These are phyloP conservation scores for Thinopyrum elongatum DNA, from an alignment of 176 grass and related monocot genomes.

Conservation along the genomic window DNA sequence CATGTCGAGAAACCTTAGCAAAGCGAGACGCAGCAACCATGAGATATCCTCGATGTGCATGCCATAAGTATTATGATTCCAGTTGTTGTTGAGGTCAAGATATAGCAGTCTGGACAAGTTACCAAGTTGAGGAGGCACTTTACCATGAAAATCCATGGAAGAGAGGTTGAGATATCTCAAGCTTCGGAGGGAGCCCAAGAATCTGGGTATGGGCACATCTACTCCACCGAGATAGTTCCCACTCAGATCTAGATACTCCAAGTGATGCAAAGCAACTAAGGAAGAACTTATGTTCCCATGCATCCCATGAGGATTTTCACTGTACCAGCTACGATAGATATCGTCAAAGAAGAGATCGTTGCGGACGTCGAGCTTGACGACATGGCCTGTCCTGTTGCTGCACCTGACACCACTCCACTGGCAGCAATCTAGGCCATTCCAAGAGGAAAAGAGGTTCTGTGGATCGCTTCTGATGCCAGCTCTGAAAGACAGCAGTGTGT, in stretches of 20 bases:
- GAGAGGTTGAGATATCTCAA: conserved; percentile 12
- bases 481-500: neutral
- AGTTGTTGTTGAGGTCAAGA: neutral
- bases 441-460: neutral
- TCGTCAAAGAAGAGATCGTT: neutral
- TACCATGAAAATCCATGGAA: neutral
- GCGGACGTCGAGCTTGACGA: neutral
- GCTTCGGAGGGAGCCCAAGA: neutral
- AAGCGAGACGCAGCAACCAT: neutral
- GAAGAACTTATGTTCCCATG: neutral
- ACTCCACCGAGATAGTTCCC: neutral
- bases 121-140: conserved; percentile 17
- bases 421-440: neutral
- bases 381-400: neutral
- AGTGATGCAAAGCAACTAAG: neutral
- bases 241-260: conserved; percentile 1
- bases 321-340: neutral
- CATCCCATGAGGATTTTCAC: neutral
- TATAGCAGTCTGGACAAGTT: neutral
- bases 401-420: neutral
- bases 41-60: neutral
- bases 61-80: neutral
- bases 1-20: neutral
- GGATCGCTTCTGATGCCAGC: neutral
- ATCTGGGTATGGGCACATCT: neutral